Base-by-base conservation (phyloP, 2,329 filamentous ascomycete genomes). In the Fusarium sp. region DNA sequence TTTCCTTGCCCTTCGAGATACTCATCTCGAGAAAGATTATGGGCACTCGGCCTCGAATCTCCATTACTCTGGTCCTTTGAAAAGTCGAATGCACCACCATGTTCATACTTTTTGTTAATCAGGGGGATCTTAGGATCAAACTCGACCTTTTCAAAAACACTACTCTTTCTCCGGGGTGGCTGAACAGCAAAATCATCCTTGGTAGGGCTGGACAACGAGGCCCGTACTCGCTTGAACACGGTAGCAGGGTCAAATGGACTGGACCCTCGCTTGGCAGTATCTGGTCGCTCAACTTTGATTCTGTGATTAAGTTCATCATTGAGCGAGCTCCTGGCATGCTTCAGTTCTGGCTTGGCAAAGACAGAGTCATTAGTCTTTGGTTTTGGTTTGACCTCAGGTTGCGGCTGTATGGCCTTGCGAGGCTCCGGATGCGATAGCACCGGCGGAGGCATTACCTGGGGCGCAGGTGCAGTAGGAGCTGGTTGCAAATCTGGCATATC, bases 281-380 rank as follows among this genome's bases (percentile, higher is more conserved):
- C 80, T 65, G 71, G 68, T 71, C 77, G 78, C 57, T 79, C 79
- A 42, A 79, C 79, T 67, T 80, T 72, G 52, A 81, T 76, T 58
- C 80, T 71, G 64, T 80, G 71, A 70, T 77, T 65, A 43, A 76
- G 33, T 43, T 86, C 84, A 21, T 87, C 87, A 33, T 80, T 81
- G 33, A 88, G 79, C 19, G 84, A 86, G 77, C 88, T 90, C 69
- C 88, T 84, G 3, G 88, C 88, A 80, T 90, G 88, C 68, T 86
- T 87, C 40, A 90, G 79, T 71, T 90, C 88, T 5, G 89, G 89
- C 69, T 90, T 90, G n/a, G 88, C 83, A 73, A 91, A 91, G 9
- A 86, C 83, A 28, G 67, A 75, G 30, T 76, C 71, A n/a, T 82
- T 77, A 19, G 67, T 60, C n/a, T 76, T 73, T 2, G 61, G 52